These are phyloP conservation scores for Syzygium oleosum DNA, from an alignment of 345 rosid genomes.

Conservation along the genomic window DNA sequence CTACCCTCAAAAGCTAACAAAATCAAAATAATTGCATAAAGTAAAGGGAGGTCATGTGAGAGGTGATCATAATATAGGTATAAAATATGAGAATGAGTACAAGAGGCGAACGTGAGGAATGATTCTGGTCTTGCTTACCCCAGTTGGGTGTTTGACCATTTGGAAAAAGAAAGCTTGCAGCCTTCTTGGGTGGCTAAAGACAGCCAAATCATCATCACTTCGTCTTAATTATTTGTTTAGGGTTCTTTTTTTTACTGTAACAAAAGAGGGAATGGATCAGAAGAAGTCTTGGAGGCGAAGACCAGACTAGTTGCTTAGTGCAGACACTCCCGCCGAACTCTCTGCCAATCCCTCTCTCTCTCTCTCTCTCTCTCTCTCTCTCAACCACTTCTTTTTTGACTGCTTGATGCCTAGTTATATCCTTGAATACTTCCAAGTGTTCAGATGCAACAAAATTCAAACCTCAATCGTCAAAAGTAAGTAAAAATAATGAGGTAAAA, in stretches of 20 bases:
- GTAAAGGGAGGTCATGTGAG: constrained; percentile 13
- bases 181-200: not conserved
- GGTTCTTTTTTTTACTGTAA: not conserved
- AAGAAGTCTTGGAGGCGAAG: not conserved
- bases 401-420: not conserved
- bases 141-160: not conserved
- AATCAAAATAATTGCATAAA: not conserved
- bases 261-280: constrained; percentile 1
- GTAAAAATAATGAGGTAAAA: not conserved
- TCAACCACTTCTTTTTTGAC: not conserved
- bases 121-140: constrained; percentile 16
- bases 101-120: constrained; percentile 28
- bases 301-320: not conserved
- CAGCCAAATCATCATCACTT: not conserved
- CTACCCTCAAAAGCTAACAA: not conserved
- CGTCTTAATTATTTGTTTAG: not conserved
- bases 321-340: constrained; percentile 15
- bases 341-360: constrained; percentile 5
- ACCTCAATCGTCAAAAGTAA: not conserved
- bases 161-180: constrained; percentile 17
- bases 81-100: not conserved
- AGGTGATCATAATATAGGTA: constrained; percentile 15
- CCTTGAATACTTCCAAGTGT: not conserved
- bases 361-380: not conserved
- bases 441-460: not conserved